Evolutionary conservation across 371 early-diverging fungal genomes (phyloP).

Genomic region (Rhizomucor pusillus): DNA sequence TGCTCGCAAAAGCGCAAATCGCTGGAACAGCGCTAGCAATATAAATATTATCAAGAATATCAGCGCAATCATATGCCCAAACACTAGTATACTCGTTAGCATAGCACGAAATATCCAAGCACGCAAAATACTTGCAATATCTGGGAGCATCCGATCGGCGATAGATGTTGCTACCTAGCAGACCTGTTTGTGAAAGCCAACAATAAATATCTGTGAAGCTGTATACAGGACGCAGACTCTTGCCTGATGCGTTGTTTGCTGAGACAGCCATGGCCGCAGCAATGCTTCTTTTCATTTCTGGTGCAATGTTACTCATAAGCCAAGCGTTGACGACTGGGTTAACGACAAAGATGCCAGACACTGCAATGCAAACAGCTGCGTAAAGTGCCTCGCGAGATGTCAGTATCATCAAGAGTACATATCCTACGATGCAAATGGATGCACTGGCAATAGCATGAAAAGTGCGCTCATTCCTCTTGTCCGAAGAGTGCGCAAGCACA

Average conservation of each 20-base stretch:
- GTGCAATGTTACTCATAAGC: constrained; percentile 45
- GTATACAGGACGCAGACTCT: neutral
- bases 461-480: constrained; percentile 32
- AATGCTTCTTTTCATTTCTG: constrained; percentile 47
- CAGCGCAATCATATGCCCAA: constrained; percentile 35
- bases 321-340: constrained; percentile 51
- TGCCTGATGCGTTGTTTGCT: constrained; percentile 45
- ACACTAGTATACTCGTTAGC: constrained; percentile 15
- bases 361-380: constrained; percentile 40
- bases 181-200: constrained; percentile 6
- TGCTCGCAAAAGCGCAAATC: constrained; percentile 21
- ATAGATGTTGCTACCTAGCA: constrained; percentile 48
- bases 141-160: constrained; percentile 44
- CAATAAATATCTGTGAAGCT: neutral
- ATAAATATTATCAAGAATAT: constrained; percentile 31
- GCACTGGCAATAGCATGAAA: constrained; percentile 43
- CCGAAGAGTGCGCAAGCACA: constrained; percentile 36
- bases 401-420: constrained; percentile 24
- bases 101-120: neutral
- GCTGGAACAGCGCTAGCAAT: constrained; percentile 23
- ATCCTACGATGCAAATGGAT: constrained; percentile 30
- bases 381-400: constrained; percentile 19
- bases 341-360: constrained; percentile 43
- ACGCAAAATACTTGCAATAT: constrained; percentile 22
- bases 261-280: constrained; percentile 50